Evolutionary conservation across 139 green algal genomes (phyloP), one percentile per base, ranked within the genome.

Genomic region (Auxenochlorella protothecoides): DNA sequence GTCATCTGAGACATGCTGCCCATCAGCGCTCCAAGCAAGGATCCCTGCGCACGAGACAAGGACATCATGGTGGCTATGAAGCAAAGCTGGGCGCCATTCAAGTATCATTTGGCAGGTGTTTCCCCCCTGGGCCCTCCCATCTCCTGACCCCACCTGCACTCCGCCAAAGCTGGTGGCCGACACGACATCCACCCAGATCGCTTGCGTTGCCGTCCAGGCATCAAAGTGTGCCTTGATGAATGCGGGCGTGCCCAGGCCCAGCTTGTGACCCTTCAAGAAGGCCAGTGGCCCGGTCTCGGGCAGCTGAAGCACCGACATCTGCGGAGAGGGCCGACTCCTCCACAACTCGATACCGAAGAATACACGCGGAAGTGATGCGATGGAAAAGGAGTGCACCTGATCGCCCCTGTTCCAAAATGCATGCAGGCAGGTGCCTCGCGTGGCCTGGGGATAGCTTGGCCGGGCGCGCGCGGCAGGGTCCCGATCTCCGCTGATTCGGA

Each of bases 1-100:
- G 71, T 71, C 70, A 88, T 74, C 57, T 81, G 85, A 56, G 84
- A 85, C 57, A 96, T 84, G 8, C 63, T 72, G 62, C 91, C 90
- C 66, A 96, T 89, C 9, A 93, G 63, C 14, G 84, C 87, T 44
- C 88, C 89, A 11, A 93, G 78, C 55, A 89, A 80, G 4, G 72
- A 68, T 56, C 82, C 79, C 73, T 81, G 69, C 62, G 62, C 12
- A 66, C 12, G 10, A 66, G 14, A 6, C 12, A 66, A 9, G 10
- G 12, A 13, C 11, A 52, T 10, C 62, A 27, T 27, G 62, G 11
- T 51, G 3, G 9, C 66, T 14, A 12, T 3, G n/a, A n/a, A 9
- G 52, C 65, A 59, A 13, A 51, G 51, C 16, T 13, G 13, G 51
- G 65, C 65, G 16, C 7, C 16, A 51, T 5, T 2, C 65, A 6